phyloP scores from a whole-genome alignment of 108 stramenopile genomes.

The Nitzschia inconspicua region DNA sequence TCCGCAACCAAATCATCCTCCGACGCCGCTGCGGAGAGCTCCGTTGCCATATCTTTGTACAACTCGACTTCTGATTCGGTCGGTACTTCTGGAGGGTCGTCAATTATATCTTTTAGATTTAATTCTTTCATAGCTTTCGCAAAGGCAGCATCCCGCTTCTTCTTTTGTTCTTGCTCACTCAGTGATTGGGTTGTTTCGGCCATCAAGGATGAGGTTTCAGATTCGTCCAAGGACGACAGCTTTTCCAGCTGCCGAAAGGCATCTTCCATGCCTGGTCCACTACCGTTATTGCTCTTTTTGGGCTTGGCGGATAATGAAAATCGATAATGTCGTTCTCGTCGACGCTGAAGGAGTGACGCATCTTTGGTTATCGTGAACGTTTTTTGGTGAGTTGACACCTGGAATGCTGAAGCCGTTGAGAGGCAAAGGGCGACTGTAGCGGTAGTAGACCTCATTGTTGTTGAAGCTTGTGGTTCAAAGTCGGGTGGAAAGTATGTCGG shows the following conservation, averaged over 20 bases:
- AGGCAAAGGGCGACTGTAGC: not conserved
- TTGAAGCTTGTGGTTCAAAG: too few species aligned
- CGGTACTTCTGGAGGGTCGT: not conserved
- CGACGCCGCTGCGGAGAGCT: slow-evolving; percentile 16
- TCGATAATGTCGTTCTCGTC: not conserved
- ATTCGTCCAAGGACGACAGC: slow-evolving; percentile 29
- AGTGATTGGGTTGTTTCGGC: not conserved
- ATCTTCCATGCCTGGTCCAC: slow-evolving; percentile 37
- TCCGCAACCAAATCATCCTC: slow-evolving; percentile 36
- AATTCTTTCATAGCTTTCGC: slow-evolving; percentile 19
- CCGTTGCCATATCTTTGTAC: slow-evolving; percentile 45
- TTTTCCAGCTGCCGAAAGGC: slow-evolving; percentile 43
- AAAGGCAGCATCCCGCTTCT: slow-evolving; percentile 23
- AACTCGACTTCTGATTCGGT: slow-evolving; percentile 35
- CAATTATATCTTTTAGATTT: slow-evolving; percentile 21
- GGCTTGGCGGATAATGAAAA: not conserved
- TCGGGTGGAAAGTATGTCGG: too few species aligned
- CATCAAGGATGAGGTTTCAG: not conserved
- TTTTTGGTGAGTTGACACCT: not conserved
- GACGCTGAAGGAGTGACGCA: not conserved
- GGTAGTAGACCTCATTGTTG: not conserved
- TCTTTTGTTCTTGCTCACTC: not conserved
- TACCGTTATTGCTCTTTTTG: slow-evolving; percentile 17
- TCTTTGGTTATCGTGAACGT: not conserved
- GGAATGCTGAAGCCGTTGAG: not conserved